Base-by-base conservation (phyloP, 2,329 filamentous ascomycete genomes). In the Fusarium pseudograminearum region DNA sequence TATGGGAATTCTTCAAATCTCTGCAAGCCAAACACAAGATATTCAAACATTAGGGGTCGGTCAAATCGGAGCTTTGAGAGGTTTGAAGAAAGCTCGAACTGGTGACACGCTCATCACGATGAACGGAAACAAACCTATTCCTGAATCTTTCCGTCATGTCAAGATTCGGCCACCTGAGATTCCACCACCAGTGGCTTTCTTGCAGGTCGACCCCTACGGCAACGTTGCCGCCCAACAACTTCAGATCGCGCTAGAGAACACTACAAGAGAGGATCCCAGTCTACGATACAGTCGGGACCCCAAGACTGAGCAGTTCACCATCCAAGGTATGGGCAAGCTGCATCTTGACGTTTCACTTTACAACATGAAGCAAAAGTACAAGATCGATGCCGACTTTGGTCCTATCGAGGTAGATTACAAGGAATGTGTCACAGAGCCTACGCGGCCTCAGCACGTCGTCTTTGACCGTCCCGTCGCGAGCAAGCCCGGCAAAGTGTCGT, bases 371-470 rank as follows among this genome's bases (percentile, higher is more conserved):
- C 92, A 93, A 54, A 93, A 97, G 76, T 91, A 98, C 81, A 97
- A 96, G 78, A 93, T 86, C 84, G 79, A 97, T 89, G 86, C 94
- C 85, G 67, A 90, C 82, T 97, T 97, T 83, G 94, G 95, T 15
- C 90, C 90, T 55, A 97, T 99, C 67, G 93, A 97, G 74, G 97
- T 99, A 64, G 94, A 97, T 71, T 99, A 98, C 80, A 91, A 97
- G 57, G 96, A 99, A 81, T 91, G 90, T 48, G 83, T 96, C 12
- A 87, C 89, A 0, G 82, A 83, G 5, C 74, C 85, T 1, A 90
- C 90, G 1, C 77, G 78, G 0, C 81, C 87, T 0, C 85, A 90
- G 38, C 87, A 86, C 26, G 86, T 87, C 54, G 82, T 89, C 7
- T 94, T 94, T 75, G 93, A 98, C 73, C 91, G 90, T 44, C 89